Base-by-base conservation (phyloP, 164 flowering plant genomes). In the Berberis vulgaris region DNA sequence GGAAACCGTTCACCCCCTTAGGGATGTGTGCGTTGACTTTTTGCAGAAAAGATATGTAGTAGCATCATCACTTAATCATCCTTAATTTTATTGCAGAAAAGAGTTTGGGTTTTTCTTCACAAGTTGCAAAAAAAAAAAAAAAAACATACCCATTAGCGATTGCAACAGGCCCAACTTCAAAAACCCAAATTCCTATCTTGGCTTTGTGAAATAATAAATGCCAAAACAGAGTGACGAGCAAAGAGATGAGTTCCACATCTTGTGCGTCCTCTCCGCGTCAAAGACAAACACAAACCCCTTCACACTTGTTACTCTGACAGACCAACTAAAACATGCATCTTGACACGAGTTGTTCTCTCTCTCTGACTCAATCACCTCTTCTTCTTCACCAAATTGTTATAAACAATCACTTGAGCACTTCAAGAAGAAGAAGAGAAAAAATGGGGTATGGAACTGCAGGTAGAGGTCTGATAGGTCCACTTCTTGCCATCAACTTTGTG, bases 401-500 rank as follows among this genome's bases (percentile, higher is more conserved):
- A 41, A 38, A 38, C 41, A 42, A 4, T 55, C 61, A 41, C 43
- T 58, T 41, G 9, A 40, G 57, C 6, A 8, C n/a, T 41, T 58
- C 44, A 12, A 12, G 11, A 41, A 58, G 26, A 9, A 9, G 26
- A 53, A 13, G 41, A 26, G 2, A 6, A 54, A 26, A 7, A 54
- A 68, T 64, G 72, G 64, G 68, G 26, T 26, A 10, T 47, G 84
- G 82, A 54, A 76, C 76, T 7, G 68, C 54, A 49, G 80, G 76
- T 3, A 80, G 71, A 66, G 70, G 68, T 43, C 9, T 81, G 42
- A 71, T 77, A 67, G 79, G 77, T 2, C 83, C 83, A 9, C 45
- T 83, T 11, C 58, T 85, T 66, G 69, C 61, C 12, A 80, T 67
- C 4, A 79, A 81, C 70, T 71, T 75, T 13, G 82, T 81, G 40